Evolutionary conservation across 805 yeast species (phyloP), one percentile per base, ranked within the genome.

Genomic region (Cyberlindnera mycetangii): DNA sequence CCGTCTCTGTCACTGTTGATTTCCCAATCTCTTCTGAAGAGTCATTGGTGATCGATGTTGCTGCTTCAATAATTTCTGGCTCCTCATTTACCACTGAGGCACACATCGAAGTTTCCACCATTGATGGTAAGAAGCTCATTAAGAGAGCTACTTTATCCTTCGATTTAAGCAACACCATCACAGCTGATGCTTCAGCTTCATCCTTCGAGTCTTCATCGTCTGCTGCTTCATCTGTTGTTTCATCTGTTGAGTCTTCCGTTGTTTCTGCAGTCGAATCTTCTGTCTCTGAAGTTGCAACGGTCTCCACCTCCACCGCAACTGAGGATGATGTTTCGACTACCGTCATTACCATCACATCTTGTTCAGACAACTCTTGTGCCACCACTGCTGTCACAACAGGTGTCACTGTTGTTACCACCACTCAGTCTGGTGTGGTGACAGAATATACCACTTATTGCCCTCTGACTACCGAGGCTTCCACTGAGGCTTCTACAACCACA

Each of bases 371-470:
- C 41, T 44, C 43, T 17, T 65, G 68, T 40, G 50, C 62, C 31
- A 61, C 64, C 20, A 40, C 47, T 14, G 52, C 54, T 32, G 45
- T 62, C 16, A 52, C 56, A 18, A 59, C 63, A 25, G 51, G 51
- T 20, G 44, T 60, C 17, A 58, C 69, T 30, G 63, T 69, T 32
- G 58, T 62, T n/a, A 63, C 69, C 7, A 54, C 59, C 6, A 58
- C 66, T 5, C 39, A 44, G 12, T 47, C 47, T 20, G 66, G 72
- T 12, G 45, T 47, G 1, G 64, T 42, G 30, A 74, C 74, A 12
- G 58, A 20, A 19, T 51, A 51, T 45, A 51, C 55, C 35, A 51
- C 55, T n/a, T 51, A 47, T 43, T 51, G 55, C 19, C 55, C 55
- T 41, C 31, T 51, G 20, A 32, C 47, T 3, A 36, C 41, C 5